phyloP scores from a whole-genome alignment of 495 filamentous ascomycete species.

The Aspergillus coremiiformis region DNA sequence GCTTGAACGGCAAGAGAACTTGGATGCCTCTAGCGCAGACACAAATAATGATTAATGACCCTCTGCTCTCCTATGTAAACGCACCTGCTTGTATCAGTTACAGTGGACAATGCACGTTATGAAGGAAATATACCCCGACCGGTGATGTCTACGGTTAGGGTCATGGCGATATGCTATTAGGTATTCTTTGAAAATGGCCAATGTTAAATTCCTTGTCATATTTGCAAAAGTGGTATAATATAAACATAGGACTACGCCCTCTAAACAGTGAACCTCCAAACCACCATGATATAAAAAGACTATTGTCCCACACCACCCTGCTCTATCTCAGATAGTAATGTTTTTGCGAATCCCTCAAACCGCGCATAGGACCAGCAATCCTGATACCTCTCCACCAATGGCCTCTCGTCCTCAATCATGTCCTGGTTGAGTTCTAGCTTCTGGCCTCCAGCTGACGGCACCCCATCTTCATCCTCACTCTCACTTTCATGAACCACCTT shows the following conservation, averaged over 20 bases:
- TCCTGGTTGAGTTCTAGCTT: conserved; percentile 39
- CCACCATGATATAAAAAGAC: neutral
- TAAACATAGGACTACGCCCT: neutral
- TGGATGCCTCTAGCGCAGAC: neutral
- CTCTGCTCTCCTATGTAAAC: neutral
- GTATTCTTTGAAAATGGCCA: too few relatives aligned
- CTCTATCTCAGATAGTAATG: conserved; percentile 44
- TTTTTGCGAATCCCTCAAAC: conserved; percentile 60
- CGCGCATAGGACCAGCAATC: conserved; percentile 67
- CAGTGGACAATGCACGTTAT: neutral
- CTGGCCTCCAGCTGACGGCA: too few relatives aligned
- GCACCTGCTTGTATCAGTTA: neutral
- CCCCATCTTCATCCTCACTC: conserved; percentile 34
- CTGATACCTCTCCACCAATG: conserved; percentile 71
- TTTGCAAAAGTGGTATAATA: neutral
- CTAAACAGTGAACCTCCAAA: neutral
- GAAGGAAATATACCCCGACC: neutral
- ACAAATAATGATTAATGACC: neutral
- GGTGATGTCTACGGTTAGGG: neutral
- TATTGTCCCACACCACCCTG: conserved; percentile 3
- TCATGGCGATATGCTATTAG: neutral
- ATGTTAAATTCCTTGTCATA: neutral
- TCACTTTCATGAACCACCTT: conserved; percentile 38
- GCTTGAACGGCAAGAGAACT: conserved; percentile 20
- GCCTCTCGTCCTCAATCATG: conserved; percentile 41